These are phyloP conservation scores for Capsicum pubescens DNA, from an alignment of 257 asterid genomes.

Conservation along the genomic window DNA sequence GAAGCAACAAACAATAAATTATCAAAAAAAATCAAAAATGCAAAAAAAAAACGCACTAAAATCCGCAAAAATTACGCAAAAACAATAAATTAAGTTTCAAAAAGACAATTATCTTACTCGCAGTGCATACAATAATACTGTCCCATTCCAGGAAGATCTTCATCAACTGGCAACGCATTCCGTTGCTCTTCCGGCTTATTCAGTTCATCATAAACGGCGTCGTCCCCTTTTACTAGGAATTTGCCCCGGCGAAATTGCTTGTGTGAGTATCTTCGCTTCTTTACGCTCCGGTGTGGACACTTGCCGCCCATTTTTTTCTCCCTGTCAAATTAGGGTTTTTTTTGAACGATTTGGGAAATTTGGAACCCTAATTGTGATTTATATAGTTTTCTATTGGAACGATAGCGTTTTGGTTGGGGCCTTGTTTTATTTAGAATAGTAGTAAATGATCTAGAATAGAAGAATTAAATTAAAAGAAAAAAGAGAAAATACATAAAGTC, in stretches of 20 bases:
- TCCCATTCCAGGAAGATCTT: constrained; percentile 97
- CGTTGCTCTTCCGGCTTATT: constrained; percentile 50
- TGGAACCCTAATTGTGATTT: constrained; percentile 41
- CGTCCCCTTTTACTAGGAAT: constrained; percentile 72
- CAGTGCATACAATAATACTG: constrained; percentile 86
- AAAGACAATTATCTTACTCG: constrained; percentile 56
- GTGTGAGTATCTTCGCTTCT: constrained; percentile 74
- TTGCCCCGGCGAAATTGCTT: constrained; percentile 64
- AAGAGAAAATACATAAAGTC: no score
- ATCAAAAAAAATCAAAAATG: no score
- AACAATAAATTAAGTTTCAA: neutral
- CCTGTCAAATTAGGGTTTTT: constrained; percentile 32
- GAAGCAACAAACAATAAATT: no score
- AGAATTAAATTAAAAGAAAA: no score
- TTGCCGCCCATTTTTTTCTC: constrained; percentile 81
- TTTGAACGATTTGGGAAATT: neutral
- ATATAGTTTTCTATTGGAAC: neutral
- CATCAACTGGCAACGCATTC: constrained; percentile 71
- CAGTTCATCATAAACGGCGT: constrained; percentile 79
- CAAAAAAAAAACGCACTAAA: no score
- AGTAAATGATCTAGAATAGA: no score
- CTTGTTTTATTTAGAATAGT: neutral
- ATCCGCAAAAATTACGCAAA: no score
- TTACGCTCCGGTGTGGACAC: constrained; percentile 83
- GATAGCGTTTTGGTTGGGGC: neutral